Percentiles rank a stretch among this genome's conserved stretches.
phyloP scores from a whole-genome alignment of 495 filamentous ascomycete species.

The Aspergillus cavernicola region DNA sequence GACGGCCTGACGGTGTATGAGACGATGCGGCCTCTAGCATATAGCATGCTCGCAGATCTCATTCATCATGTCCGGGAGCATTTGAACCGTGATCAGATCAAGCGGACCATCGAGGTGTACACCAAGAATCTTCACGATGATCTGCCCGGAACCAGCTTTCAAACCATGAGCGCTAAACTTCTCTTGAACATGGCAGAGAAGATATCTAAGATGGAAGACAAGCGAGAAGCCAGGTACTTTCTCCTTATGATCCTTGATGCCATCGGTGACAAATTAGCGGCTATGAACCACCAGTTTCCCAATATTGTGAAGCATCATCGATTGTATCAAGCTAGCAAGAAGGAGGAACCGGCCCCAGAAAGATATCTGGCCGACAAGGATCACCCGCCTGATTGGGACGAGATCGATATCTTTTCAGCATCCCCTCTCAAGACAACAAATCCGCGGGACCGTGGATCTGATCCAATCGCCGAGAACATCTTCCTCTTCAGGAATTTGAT shows the following conservation, averaged over 20 bases:
- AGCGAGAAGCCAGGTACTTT: constrained; percentile 90
- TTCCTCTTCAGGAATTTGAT: constrained; percentile 98
- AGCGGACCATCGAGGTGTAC: constrained; percentile 92
- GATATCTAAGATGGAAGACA: constrained; percentile 87
- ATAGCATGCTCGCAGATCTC: constrained; percentile 96
- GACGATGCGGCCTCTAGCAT: constrained; percentile 90
- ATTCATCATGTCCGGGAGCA: constrained; percentile 95
- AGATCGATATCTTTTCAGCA: constrained; percentile 94
- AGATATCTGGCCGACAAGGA: constrained; percentile 80
- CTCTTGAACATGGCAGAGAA: constrained; percentile 96
- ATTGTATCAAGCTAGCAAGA: constrained; percentile 57
- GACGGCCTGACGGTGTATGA: constrained; percentile 97
- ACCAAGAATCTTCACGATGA: constrained; percentile 94
- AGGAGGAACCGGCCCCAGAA: constrained; percentile 62
- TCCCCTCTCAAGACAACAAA: constrained; percentile 95
- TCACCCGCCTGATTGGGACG: constrained; percentile 85
- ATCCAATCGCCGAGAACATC: constrained; percentile 96
- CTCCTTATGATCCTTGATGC: constrained; percentile 96
- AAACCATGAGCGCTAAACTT: constrained; percentile 98
- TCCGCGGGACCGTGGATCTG: constrained; percentile 82
- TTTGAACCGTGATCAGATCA: constrained; percentile 80
- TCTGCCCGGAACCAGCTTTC: constrained; percentile 96
- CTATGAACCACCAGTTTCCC: constrained; percentile 93
- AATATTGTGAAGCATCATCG: constrained; percentile 92
- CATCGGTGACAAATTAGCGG: constrained; percentile 95